These are phyloP conservation scores for Didymella keratinophila DNA, from an alignment of 2,329 filamentous ascomycete genomes.

Conservation along the genomic window DNA sequence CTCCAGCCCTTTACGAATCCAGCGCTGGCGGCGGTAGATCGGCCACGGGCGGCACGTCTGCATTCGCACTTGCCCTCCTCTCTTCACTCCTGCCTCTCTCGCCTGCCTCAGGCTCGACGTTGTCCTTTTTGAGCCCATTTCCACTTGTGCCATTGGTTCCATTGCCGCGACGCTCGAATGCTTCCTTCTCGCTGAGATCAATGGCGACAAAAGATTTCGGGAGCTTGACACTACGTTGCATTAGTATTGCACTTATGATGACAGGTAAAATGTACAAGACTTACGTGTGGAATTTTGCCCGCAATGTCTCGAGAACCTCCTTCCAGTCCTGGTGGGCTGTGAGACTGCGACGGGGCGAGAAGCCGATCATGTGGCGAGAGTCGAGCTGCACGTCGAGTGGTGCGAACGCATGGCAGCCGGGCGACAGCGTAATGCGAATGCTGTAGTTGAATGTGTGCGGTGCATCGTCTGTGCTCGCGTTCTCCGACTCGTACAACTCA, in stretches of 20 bases:
- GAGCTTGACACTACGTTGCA: slow-evolving; percentile 53
- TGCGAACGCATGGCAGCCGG: slow-evolving; percentile 95
- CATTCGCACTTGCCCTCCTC: slow-evolving; percentile 10
- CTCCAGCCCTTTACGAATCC: not conserved
- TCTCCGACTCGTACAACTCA: slow-evolving; percentile 95
- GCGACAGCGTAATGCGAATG: slow-evolving; percentile 94
- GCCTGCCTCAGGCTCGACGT: slow-evolving; percentile 1
- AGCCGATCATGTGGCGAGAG: slow-evolving; percentile 94
- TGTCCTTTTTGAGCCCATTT: slow-evolving; percentile 27
- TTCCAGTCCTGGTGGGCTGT: slow-evolving; percentile 96
- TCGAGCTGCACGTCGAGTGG: slow-evolving; percentile 96
- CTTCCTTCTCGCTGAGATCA: slow-evolving; percentile 59
- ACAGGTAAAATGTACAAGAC: slow-evolving; percentile 44
- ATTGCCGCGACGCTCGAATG: slow-evolving; percentile 44
- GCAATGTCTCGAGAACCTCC: slow-evolving; percentile 91
- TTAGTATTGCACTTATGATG: not conserved
- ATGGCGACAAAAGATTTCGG: slow-evolving; percentile 61
- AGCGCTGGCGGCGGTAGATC: slow-evolving; percentile 8
- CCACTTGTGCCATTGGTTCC: slow-evolving; percentile 29
- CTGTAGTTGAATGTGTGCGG: slow-evolving; percentile 87
- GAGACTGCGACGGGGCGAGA: slow-evolving; percentile 85
- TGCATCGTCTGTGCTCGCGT: slow-evolving; percentile 64
- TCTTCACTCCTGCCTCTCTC: slow-evolving; percentile 33
- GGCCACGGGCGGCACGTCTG: not conserved
- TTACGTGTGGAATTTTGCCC: slow-evolving; percentile 94